phyloP scores from a whole-genome alignment of 345 rosid species.

The Melaleuca quinquenervia region DNA sequence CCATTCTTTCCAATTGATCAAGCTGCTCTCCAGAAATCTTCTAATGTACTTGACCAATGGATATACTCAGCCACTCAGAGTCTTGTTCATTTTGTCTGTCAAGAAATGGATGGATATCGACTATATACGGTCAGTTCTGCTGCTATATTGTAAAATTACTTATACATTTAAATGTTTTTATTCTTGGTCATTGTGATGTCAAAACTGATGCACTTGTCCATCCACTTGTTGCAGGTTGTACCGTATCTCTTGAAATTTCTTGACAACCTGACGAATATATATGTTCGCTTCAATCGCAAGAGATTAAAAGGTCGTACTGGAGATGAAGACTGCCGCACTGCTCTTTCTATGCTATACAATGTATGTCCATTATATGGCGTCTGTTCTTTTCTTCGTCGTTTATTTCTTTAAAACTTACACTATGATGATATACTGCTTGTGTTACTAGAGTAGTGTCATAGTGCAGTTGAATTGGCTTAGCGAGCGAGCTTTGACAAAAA shows the following conservation, averaged over 20 bases:
- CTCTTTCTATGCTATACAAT: constrained; percentile 86
- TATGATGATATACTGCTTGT: not conserved
- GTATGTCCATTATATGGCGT: constrained; percentile 19
- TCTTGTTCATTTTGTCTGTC: constrained; percentile 83
- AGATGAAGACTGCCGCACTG: constrained; percentile 77
- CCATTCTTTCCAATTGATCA: constrained; percentile 62
- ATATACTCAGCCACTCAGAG: constrained; percentile 97
- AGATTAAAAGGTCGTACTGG: constrained; percentile 94
- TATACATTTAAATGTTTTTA: not conserved
- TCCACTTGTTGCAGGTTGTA: constrained; percentile 50
- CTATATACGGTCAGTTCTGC: constrained; percentile 72
- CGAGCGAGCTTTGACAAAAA: not conserved
- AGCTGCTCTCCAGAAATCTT: constrained; percentile 48
- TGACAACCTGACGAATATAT: constrained; percentile 90
- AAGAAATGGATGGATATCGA: constrained; percentile 90
- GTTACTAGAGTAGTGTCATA: not conserved
- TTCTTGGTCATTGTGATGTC: not conserved
- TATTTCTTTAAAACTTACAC: not conserved
- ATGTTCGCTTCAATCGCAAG: constrained; percentile 95
- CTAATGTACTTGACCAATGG: constrained; percentile 97
- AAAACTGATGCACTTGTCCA: not conserved
- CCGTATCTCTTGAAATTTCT: constrained; percentile 92
- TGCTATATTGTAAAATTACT: not conserved
- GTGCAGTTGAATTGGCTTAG: not conserved
- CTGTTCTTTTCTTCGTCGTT: not conserved